phyloP scores from a whole-genome alignment of 192 early-diverging fungal species.

The Gryganskiella cystojenkinii region DNA sequence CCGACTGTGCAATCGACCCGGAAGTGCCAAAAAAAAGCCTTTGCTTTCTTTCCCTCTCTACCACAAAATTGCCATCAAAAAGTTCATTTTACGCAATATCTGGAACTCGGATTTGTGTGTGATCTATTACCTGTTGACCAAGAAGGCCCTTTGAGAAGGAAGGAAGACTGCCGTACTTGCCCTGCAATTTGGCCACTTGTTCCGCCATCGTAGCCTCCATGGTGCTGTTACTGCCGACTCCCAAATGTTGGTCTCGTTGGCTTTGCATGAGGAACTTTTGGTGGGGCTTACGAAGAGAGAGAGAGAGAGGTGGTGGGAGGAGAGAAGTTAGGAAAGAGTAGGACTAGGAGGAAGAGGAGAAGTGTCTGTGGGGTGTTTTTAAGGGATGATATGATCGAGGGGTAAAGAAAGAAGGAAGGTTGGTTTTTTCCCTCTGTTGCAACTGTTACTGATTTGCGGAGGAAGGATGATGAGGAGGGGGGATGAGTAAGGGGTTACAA shows the following conservation, averaged over 20 bases:
- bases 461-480: background rate
- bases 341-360: background rate
- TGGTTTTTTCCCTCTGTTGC: background rate
- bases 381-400: no score
- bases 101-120: no score
- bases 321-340: background rate
- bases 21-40: no score
- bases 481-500: no score
- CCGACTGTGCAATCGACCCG: no score
- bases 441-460: background rate
- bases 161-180: conserved; percentile 33
- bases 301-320: no score
- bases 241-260: conserved; percentile 39
- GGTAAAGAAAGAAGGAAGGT: background rate
- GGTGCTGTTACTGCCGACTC: conserved; percentile 16
- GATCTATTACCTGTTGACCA: conserved; percentile 46
- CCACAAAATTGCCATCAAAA: background rate
- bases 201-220: conserved; percentile 26
- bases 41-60: background rate
- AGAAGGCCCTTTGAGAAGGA: conserved; percentile 28
- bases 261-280: conserved; percentile 34
- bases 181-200: conserved; percentile 35
- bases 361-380: conserved; percentile 2
- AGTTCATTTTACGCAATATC: background rate
- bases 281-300: no score